Evolutionary conservation across 2,329 filamentous ascomycete genomes (phyloP).

Genomic region (Paracoccidioides lutzii): DNA sequence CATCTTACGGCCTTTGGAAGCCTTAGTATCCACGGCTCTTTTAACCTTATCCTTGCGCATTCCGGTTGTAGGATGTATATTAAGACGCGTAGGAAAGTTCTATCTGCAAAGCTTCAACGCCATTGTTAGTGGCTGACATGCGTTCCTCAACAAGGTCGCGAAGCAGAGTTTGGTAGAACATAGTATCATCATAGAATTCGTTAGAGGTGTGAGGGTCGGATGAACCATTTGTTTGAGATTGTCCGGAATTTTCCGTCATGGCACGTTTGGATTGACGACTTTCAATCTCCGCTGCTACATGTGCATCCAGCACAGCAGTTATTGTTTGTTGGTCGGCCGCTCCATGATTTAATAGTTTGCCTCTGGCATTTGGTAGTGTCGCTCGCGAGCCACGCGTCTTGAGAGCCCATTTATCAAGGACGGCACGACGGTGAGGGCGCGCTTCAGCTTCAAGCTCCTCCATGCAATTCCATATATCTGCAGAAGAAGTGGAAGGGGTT

Average conservation of each 20-base stretch:
- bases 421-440: constrained; percentile 50
- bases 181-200: constrained; percentile 80
- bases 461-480: constrained; percentile 62
- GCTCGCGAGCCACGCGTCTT: constrained; percentile 50
- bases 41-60: constrained; percentile 52
- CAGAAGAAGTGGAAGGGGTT: constrained; percentile 40
- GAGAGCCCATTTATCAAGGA: constrained; percentile 80
- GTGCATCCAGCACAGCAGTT: constrained; percentile 32
- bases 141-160: constrained; percentile 89
- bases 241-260: neutral
- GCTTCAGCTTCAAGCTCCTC: constrained; percentile 49
- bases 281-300: constrained; percentile 30
- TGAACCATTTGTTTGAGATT: neutral
- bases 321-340: constrained; percentile 40
- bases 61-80: constrained; percentile 29
- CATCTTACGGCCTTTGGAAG: constrained; percentile 89
- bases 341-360: constrained; percentile 47
- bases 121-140: constrained; percentile 43
- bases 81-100: constrained; percentile 25
- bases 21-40: constrained; percentile 79
- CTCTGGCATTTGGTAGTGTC: constrained; percentile 43
- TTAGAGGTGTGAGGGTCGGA: constrained; percentile 2
- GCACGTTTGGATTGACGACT: constrained; percentile 23
- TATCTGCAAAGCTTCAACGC: constrained; percentile 24
- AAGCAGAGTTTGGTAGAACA: constrained; percentile 86